Evolutionary conservation across 495 filamentous ascomycete species (phyloP).

Genomic region (Lichina pygmaea): DNA sequence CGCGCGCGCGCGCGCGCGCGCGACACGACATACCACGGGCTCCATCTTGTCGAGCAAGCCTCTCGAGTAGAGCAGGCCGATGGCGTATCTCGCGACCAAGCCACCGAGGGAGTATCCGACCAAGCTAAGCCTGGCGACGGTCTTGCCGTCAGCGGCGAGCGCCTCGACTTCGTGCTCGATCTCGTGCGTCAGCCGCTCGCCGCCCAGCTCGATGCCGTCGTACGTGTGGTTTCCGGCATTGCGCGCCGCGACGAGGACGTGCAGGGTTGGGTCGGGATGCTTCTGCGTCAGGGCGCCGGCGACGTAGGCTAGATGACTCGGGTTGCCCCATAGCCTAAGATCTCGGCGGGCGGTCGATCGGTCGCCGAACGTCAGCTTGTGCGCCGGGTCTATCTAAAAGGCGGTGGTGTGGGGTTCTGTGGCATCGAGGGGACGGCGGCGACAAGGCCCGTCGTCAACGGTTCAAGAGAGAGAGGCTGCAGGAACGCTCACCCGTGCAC

Average conservation of each 20-base stretch:
- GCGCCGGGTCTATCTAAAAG: slow-evolving; percentile 1
- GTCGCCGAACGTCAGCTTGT: slow-evolving; percentile 7
- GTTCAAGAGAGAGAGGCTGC: neutral
- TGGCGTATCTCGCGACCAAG: slow-evolving; percentile 61
- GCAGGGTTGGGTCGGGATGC: slow-evolving; percentile 32
- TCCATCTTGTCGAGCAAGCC: slow-evolving; percentile 52
- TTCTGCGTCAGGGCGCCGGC: slow-evolving; percentile 36
- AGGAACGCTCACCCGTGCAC: slow-evolving; percentile 51
- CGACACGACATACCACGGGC: slow-evolving; percentile 30
- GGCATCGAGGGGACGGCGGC: slow-evolving; percentile 3
- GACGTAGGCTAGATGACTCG: slow-evolving; percentile 49
- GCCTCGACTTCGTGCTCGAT: slow-evolving; percentile 56
- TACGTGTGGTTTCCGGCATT: slow-evolving; percentile 75
- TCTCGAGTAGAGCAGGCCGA: slow-evolving; percentile 58
- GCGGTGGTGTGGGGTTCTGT: neutral
- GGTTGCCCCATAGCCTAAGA: slow-evolving; percentile 71
- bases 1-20: neutral
- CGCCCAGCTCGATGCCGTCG: slow-evolving; percentile 77
- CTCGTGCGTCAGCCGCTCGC: slow-evolving; percentile 67
- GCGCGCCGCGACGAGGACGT: slow-evolving; percentile 49
- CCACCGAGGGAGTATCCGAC: slow-evolving; percentile 81
- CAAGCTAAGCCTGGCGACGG: slow-evolving; percentile 58
- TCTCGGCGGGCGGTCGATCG: neutral
- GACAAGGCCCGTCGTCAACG: neutral
- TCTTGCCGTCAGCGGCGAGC: slow-evolving; percentile 33